Percentiles rank a stretch among this genome's conserved stretches.
Conservation (phyloP, 768 basidiomycete species). For the Trametes cubensis region DNA sequence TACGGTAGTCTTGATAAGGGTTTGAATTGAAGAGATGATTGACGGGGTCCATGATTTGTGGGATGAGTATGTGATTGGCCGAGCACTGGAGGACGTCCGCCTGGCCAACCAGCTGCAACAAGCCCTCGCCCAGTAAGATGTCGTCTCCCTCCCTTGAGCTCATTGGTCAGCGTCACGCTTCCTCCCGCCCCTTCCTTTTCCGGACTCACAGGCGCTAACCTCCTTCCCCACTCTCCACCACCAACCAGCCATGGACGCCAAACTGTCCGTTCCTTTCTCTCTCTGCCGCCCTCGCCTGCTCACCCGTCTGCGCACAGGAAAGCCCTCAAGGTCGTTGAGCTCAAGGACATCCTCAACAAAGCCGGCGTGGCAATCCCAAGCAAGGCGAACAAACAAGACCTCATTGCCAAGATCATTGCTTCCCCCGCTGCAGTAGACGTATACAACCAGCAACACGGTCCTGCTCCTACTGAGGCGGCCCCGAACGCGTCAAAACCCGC, state of each 20-base stretch:
- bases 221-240: conserved; percentile 16
- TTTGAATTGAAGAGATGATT: conserved; percentile 64
- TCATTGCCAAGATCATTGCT: conserved; percentile 63
- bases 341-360: conserved; percentile 60
- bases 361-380: conserved; percentile 52
- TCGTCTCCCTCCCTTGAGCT: conserved; percentile 7
- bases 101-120: conserved; percentile 25
- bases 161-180: conserved; percentile 16
- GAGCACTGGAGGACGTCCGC: conserved; percentile 1
- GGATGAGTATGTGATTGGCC: conserved; percentile 29
- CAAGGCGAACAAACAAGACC: conserved; percentile 68
- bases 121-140: conserved; percentile 24
- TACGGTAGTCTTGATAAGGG: conserved; percentile 50
- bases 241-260: conserved; percentile 39
- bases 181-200: conserved; percentile 12
- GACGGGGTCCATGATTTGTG: conserved; percentile 49
- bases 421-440: conserved; percentile 52
- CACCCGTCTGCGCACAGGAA: conserved; percentile 40
- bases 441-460: conserved; percentile 41
- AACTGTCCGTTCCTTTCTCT: conserved; percentile 36
- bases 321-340: conserved; percentile 72
- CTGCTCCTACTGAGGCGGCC: neutral
- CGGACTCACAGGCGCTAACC: neutral
- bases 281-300: neutral
- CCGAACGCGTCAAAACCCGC: conserved; percentile 38